Base-by-base conservation (phyloP, 768 basidiomycete genomes). In the Lactarius hatsudake region DNA sequence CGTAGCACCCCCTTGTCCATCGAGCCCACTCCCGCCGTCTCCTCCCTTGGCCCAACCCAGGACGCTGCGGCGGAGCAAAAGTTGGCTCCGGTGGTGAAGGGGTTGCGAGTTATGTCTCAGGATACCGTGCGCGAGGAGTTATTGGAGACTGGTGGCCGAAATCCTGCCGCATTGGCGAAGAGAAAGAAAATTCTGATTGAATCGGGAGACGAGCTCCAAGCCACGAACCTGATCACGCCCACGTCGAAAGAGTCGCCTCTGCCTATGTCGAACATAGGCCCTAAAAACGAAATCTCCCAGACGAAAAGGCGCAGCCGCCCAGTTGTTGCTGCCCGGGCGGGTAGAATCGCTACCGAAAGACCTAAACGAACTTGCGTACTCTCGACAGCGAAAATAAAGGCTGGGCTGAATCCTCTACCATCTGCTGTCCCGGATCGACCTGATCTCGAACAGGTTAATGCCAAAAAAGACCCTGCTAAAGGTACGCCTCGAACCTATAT, bases 21-120 rank as follows among this genome's bases (percentile, higher is more conserved):
- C 53, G 34, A 23, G 38, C 53, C 32, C 58, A 64, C 62, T 45
- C 23, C 43, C 68, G 42, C 54, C 38, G 4, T 38, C 45, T 12
- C 59, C 54, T 2, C 38, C 12, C 62, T 23, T 56, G 34, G 20
- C 53, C 45, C 38, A 48, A 5, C 69, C 38, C 62, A 63, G 53
- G 43, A 56, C 53, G 23, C 69, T 70, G 38, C 69, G 69, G 54
- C 66, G 69, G 51, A 70, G 67, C 67, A 63, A 64, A 70, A 70
- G 69, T 55, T 69, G 69, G 69, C 6, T 70, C 54, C 67, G 61
- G 51, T 70, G 62, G 69, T 69, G 51, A 70, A 64, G 54, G 63
- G 69, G 3, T 30, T 54, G 62, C 62, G 62, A 20, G 48, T 71
- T 23, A 48, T 71, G 51, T 71, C 69, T 9, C 65, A 67, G 38